These are phyloP conservation scores for Dryas drummondii DNA, from an alignment of 306 rosid genomes.

Conservation along the genomic window DNA sequence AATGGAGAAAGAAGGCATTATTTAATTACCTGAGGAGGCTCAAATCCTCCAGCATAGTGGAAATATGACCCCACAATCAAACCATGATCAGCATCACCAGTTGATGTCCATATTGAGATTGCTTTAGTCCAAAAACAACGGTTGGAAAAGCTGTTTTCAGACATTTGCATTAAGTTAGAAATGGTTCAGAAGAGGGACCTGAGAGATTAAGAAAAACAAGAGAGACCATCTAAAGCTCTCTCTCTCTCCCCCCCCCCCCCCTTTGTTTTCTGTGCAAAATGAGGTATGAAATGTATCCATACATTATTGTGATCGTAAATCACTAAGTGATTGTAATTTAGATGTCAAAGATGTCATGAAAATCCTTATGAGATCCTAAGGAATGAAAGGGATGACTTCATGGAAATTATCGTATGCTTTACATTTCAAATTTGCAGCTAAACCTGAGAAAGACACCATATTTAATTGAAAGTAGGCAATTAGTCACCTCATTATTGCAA, in stretches of 20 bases:
- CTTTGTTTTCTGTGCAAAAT: no score
- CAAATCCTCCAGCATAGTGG: constrained; percentile 79
- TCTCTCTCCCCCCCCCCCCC: no score
- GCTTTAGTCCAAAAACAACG: constrained; percentile 80
- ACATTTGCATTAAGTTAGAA: constrained; percentile 2
- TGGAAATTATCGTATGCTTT: neutral
- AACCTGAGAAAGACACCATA: neutral
- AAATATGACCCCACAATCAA: constrained; percentile 79
- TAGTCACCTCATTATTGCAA: constrained; percentile 68
- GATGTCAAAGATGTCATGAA: neutral
- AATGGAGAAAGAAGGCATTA: neutral
- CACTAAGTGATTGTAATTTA: no score
- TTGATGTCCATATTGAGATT: constrained; percentile 80
- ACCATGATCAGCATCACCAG: constrained; percentile 73
- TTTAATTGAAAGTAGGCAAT: neutral
- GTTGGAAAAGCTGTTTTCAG: constrained; percentile 62
- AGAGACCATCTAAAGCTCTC: neutral
- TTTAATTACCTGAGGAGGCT: constrained; percentile 69
- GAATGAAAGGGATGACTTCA: neutral
- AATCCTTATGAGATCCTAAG: neutral
- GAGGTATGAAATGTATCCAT: no score
- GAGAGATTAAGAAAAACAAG: neutral
- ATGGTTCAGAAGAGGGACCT: constrained; percentile 1
- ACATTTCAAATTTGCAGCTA: neutral
- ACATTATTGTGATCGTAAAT: no score